Percentiles rank a stretch among this genome's conserved stretches.
These are phyloP conservation scores for Ganoderma boninense DNA, from an alignment of 1,284 basidiomycete species.

Conservation along the genomic window DNA sequence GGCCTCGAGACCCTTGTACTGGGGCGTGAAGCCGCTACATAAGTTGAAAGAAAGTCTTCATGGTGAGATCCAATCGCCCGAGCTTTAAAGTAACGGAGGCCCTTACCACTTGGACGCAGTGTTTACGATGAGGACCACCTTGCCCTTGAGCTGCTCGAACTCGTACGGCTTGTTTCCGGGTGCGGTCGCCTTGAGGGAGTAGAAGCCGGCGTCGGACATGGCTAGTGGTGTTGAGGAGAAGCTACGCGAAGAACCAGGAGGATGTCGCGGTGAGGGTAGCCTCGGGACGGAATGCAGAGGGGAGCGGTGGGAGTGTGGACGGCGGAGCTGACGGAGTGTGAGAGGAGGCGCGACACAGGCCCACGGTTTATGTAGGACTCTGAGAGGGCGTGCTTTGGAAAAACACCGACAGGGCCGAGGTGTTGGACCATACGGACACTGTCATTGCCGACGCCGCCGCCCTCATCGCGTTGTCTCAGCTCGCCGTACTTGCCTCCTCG, in stretches of 20 bases:
- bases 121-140: slow-evolving; percentile 80
- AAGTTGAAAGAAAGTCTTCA: not conserved
- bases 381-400: not conserved
- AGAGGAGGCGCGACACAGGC: not conserved
- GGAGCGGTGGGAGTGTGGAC: not conserved
- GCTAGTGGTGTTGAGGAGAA: slow-evolving; percentile 11
- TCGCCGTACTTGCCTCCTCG: not conserved
- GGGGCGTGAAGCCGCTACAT: slow-evolving; percentile 84
- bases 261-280: not conserved
- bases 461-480: not conserved
- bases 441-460: not conserved
- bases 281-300: not conserved
- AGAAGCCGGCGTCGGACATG: slow-evolving; percentile 51
- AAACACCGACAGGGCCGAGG: not conserved
- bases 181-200: slow-evolving; percentile 68
- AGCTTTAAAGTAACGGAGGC: not conserved
- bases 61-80: not conserved
- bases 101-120: slow-evolving; percentile 76
- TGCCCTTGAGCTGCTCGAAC: slow-evolving; percentile 76
- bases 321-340: slow-evolving; percentile 1
- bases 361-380: not conserved
- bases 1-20: slow-evolving; percentile 87
- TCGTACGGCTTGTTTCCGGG: slow-evolving; percentile 62
- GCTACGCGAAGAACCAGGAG: slow-evolving; percentile 6
- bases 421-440: not conserved